Conservation (phyloP, 2,329 filamentous ascomycete species). For the Penicillium sp. region DNA sequence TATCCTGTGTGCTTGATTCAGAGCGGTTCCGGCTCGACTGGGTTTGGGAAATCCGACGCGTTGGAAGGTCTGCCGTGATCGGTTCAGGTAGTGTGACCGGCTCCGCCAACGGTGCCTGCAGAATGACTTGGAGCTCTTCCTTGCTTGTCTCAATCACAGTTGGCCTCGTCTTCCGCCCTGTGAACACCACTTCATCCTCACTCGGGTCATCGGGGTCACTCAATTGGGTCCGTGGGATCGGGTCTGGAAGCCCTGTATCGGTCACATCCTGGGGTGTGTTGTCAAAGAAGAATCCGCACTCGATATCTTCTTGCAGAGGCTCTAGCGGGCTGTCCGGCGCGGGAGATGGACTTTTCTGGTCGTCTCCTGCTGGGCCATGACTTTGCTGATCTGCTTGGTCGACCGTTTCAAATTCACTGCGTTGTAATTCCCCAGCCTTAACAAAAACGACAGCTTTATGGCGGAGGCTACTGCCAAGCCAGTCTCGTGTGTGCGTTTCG, state of each 20-base stretch:
- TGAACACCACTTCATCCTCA: slow-evolving; percentile 60
- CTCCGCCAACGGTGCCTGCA: slow-evolving; percentile 1
- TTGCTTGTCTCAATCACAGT: slow-evolving; percentile 17
- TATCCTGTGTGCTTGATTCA: neutral
- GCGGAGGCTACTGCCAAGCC: slow-evolving; percentile 54
- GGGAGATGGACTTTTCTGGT: slow-evolving; percentile 6
- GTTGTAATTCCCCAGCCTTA: slow-evolving; percentile 56
- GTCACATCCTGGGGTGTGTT: slow-evolving; percentile 29
- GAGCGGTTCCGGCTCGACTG: neutral
- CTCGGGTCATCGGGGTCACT: slow-evolving; percentile 60
- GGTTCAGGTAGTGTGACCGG: neutral
- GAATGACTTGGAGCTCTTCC: slow-evolving; percentile 16
- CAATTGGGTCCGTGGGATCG: slow-evolving; percentile 10
- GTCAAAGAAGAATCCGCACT: slow-evolving; percentile 41
- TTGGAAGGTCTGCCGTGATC: neutral
- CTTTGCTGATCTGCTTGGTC: slow-evolving; percentile 9
- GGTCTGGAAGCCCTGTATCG: slow-evolving; percentile 35
- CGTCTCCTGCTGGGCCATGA: neutral
- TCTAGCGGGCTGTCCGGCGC: slow-evolving; percentile 19
- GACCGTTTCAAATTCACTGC: slow-evolving; percentile 31
- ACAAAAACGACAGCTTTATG: slow-evolving; percentile 62
- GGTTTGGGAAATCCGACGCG: neutral
- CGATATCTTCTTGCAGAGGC: slow-evolving; percentile 7
- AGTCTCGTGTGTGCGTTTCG: slow-evolving; percentile 52
- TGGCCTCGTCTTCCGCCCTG: slow-evolving; percentile 32